Percentiles rank a stretch among this genome's conserved stretches.
Conservation (phyloP, 2,329 filamentous ascomycete species). For the Keithomyces neogunnii region DNA sequence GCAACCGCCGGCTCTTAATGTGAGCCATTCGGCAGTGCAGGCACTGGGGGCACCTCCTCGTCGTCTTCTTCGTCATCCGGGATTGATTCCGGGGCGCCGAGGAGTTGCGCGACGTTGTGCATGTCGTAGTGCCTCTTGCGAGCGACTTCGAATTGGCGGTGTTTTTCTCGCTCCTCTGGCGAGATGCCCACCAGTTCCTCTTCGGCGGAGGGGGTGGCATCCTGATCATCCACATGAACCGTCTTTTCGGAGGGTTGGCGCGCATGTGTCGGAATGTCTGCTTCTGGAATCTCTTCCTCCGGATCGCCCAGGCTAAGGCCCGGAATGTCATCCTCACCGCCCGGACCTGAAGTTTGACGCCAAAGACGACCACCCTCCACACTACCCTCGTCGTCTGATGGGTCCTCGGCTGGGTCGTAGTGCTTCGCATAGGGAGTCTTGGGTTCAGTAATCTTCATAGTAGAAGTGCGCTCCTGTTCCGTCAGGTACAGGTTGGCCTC, state of each 20-base stretch:
- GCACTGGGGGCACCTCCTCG: slow-evolving; percentile 28
- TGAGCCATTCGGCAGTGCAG: slow-evolving; percentile 34
- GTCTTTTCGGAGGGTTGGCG: slow-evolving; percentile 49
- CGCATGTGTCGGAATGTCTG: slow-evolving; percentile 23
- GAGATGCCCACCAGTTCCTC: slow-evolving; percentile 45
- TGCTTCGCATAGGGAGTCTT: slow-evolving; percentile 94
- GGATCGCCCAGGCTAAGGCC: slow-evolving; percentile 88
- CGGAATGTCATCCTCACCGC: slow-evolving; percentile 69
- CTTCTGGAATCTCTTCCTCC: slow-evolving; percentile 59
- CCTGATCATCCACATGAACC: slow-evolving; percentile 68
- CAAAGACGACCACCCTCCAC: slow-evolving; percentile 19
- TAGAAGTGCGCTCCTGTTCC: slow-evolving; percentile 88
- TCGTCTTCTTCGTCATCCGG: slow-evolving; percentile 48
- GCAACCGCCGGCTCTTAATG: slow-evolving; percentile 13
- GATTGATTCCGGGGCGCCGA: slow-evolving; percentile 66
- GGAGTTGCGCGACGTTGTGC: slow-evolving; percentile 81
- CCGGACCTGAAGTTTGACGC: slow-evolving; percentile 28
- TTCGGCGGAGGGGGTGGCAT: slow-evolving; percentile 50
- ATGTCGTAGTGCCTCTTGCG: slow-evolving; percentile 99
- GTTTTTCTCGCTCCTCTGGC: slow-evolving; percentile 79
- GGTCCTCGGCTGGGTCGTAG: slow-evolving; percentile 84
- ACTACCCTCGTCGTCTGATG: slow-evolving; percentile 64
- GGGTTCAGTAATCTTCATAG: slow-evolving; percentile 98
- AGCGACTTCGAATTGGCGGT: slow-evolving; percentile 81
- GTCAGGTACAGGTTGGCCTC: slow-evolving; percentile 96